A percentile compares a stretch with the other conserved stretches of the same genome.
Conservation (phyloP, 2,329 filamentous ascomycete genomes). For the Orbilia javanica region DNA sequence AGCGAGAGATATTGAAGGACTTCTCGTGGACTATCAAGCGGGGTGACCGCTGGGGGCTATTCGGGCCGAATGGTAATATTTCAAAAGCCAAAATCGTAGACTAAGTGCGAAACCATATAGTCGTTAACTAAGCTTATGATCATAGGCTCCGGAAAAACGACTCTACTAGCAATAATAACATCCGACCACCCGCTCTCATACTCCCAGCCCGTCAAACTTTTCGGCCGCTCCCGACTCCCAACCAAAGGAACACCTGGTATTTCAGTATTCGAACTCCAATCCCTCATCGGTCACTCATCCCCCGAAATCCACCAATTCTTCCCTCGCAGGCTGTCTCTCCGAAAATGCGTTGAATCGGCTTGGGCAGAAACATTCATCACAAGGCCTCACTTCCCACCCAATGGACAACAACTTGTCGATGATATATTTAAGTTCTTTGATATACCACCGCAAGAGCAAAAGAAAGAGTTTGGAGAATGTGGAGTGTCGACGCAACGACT, state of each 20-base stretch:
- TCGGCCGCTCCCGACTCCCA: constrained; percentile 84
- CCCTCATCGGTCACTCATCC: constrained; percentile 89
- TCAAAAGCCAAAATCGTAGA: background rate
- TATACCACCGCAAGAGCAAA: constrained; percentile 60
- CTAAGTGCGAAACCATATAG: background rate
- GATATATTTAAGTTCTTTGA: constrained; percentile 85
- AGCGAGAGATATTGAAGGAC: constrained; percentile 77
- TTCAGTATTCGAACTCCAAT: constrained; percentile 92
- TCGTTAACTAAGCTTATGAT: background rate
- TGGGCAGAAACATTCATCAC: constrained; percentile 89
- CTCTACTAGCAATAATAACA: constrained; percentile 88
- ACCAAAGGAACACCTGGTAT: constrained; percentile 78
- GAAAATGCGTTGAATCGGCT: constrained; percentile 82
- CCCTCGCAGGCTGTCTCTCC: constrained; percentile 79
- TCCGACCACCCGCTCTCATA: constrained; percentile 97
- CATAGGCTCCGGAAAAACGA: constrained; percentile 87
- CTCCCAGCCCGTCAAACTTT: constrained; percentile 85
- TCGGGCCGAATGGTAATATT: constrained; percentile 81
- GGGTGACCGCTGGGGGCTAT: constrained; percentile 90
- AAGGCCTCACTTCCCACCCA: constrained; percentile 74
- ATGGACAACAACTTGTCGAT: constrained; percentile 74
- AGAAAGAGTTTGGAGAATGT: constrained; percentile 75
- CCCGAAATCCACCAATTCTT: constrained; percentile 96
- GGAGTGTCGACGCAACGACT: constrained; percentile 87
- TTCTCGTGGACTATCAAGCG: constrained; percentile 87